Percentiles rank a stretch among this genome's conserved stretches.
Conservation (phyloP, 106 monocot species). For the Dioscorea zingiberensis region DNA sequence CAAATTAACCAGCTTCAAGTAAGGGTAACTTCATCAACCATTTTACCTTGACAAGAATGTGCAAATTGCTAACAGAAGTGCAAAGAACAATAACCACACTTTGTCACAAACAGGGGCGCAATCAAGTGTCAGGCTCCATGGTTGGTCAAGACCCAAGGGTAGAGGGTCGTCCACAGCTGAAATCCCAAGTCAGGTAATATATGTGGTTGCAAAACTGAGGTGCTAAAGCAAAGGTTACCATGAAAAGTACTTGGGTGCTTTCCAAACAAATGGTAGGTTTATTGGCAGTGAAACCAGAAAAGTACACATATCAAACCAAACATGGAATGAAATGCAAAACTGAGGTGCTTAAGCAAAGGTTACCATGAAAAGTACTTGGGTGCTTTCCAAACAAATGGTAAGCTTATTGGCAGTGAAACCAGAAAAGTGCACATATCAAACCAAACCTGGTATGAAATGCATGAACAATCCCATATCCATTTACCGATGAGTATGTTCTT, state of each 20-base stretch:
- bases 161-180: no score
- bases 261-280: constrained; percentile 7
- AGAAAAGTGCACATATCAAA: background rate
- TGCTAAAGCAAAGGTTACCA: constrained; percentile 14
- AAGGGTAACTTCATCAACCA: constrained; percentile 30
- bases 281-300: constrained; percentile 56
- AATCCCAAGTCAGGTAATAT: no score
- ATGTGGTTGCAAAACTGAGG: constrained; percentile 3
- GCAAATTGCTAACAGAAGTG: background rate
- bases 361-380: constrained; percentile 1
- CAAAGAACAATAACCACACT: no score
- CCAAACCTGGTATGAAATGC: no score
- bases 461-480: no score
- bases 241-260: constrained; percentile 1
- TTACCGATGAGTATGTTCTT: no score
- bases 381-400: constrained; percentile 6
- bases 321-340: no score
- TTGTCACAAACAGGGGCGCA: no score
- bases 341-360: constrained; percentile 23
- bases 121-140: no score
- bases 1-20: constrained; percentile 61
- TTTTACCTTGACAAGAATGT: constrained; percentile 26
- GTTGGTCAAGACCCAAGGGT: no score
- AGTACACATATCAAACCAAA: no score
- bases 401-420: constrained; percentile 33